These are phyloP conservation scores for Avena eriantha DNA, from an alignment of 176 grass and related monocot genomes.

Conservation along the genomic window DNA sequence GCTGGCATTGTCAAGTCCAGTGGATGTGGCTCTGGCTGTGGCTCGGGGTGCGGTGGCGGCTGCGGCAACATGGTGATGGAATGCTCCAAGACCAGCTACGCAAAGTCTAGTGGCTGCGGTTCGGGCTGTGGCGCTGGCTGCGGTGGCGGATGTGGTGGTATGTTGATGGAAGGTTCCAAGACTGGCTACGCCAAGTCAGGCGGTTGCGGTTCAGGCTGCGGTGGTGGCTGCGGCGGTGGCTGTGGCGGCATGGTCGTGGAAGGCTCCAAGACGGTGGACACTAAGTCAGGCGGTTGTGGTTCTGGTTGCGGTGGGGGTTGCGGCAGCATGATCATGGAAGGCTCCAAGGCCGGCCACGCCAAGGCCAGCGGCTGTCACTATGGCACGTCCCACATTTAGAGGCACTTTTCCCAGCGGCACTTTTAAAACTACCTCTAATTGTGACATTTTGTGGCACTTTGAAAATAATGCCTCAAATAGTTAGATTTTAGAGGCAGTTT, in stretches of 20 bases:
- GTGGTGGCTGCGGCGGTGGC: not conserved
- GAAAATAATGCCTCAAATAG: no score
- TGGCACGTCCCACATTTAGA: no score
- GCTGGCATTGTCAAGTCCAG: not conserved
- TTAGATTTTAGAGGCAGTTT: no score
- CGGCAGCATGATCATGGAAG: not conserved
- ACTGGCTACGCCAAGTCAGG: not conserved
- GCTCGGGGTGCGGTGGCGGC: not conserved
- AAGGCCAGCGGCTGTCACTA: not conserved
- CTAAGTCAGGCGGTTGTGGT: not conserved
- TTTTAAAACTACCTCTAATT: no score
- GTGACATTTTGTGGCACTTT: no score
- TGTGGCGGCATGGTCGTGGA: not conserved
- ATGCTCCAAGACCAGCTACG: not conserved
- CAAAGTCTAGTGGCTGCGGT: constrained; percentile 34
- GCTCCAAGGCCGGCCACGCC: not conserved
- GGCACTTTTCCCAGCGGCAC: no score
- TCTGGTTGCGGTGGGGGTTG: constrained; percentile 29
- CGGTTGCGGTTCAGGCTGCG: constrained; percentile 38
- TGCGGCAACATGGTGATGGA: constrained; percentile 14
- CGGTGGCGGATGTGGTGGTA: not conserved
- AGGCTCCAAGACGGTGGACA: not conserved
- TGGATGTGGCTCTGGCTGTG: not conserved
- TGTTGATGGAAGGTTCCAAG: not conserved
- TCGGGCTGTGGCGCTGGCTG: constrained; percentile 1